phyloP scores from a whole-genome alignment of 352 stramenopile species.

The Elongisporangium undulatum region DNA sequence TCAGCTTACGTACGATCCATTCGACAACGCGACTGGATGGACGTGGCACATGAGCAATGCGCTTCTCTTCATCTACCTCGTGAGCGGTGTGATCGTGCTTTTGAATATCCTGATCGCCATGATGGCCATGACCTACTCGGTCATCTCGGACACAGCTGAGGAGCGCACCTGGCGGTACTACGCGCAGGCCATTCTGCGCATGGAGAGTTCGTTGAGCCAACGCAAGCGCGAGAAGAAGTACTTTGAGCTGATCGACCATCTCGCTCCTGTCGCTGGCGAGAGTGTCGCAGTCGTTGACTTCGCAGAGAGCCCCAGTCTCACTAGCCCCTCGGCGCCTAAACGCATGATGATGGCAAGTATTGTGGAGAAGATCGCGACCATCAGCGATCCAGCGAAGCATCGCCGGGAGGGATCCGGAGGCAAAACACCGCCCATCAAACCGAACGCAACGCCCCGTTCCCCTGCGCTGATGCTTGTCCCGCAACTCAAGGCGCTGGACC shows the following conservation, averaged over 20 bases:
- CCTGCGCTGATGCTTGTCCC: not conserved
- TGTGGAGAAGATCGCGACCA: not conserved
- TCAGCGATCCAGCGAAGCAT: not conserved
- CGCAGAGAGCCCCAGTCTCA: not conserved
- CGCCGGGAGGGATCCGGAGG: not conserved
- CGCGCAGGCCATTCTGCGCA: constrained; percentile 43
- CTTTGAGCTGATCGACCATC: not conserved
- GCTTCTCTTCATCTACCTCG: constrained; percentile 46
- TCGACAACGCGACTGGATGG: constrained; percentile 27
- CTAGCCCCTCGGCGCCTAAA: not conserved
- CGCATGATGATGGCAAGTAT: not conserved
- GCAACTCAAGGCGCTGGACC: not conserved
- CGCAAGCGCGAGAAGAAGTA: not conserved
- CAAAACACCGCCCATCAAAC: not conserved
- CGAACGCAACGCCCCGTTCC: not conserved
- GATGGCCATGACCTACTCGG: constrained; percentile 61
- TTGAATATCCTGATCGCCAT: constrained; percentile 70
- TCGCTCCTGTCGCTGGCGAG: not conserved
- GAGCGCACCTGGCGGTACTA: constrained; percentile 48
- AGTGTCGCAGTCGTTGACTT: not conserved
- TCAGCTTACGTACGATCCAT: constrained; percentile 44
- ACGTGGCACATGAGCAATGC: constrained; percentile 45
- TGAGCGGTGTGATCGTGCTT: constrained; percentile 53
- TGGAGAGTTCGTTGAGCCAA: constrained; percentile 37
- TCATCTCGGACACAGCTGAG: constrained; percentile 50